Conservation (phyloP, 192 early-diverging fungal species). For the Backusella liffmaniae region DNA sequence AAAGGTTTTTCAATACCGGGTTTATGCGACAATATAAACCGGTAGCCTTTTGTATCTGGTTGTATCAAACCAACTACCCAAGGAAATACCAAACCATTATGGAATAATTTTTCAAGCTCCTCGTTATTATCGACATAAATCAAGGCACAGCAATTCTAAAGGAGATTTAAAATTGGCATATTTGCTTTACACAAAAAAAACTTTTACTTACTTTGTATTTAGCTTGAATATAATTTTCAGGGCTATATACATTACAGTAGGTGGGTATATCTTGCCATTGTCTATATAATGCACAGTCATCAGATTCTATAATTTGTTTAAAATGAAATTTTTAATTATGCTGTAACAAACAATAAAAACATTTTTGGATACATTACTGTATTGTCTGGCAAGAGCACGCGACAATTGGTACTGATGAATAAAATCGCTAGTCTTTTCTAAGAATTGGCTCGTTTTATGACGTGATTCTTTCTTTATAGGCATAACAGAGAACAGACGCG, state of each 20-base stretch:
- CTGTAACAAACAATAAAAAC: background rate
- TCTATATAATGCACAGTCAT: background rate
- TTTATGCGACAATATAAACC: conserved; percentile 22
- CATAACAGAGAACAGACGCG: conserved; percentile 15
- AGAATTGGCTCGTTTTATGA: background rate
- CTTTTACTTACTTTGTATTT: conserved; percentile 14
- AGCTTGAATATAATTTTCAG: conserved; percentile 12
- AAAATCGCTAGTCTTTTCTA: conserved; percentile 1
- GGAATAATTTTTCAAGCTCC: conserved; percentile 16
- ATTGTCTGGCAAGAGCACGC: conserved; percentile 13
- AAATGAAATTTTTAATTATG: background rate
- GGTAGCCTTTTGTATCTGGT: conserved; percentile 27
- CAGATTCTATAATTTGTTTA: background rate
- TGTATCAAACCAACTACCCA: conserved; percentile 28
- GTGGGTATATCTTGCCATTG: background rate
- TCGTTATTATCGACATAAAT: conserved; percentile 32
- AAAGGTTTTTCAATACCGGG: background rate
- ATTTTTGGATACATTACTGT: conserved; percentile 12
- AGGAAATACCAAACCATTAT: background rate
- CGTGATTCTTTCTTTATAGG: background rate
- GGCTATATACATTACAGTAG: background rate
- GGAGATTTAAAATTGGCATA: background rate
- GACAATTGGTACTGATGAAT: background rate
- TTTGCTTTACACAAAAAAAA: background rate
- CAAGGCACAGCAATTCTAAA: conserved; percentile 29